Evolutionary conservation across 352 stramenopile genomes (phyloP), one percentile per base, ranked within the genome.

Genomic region (Thraustotheca clavata): DNA sequence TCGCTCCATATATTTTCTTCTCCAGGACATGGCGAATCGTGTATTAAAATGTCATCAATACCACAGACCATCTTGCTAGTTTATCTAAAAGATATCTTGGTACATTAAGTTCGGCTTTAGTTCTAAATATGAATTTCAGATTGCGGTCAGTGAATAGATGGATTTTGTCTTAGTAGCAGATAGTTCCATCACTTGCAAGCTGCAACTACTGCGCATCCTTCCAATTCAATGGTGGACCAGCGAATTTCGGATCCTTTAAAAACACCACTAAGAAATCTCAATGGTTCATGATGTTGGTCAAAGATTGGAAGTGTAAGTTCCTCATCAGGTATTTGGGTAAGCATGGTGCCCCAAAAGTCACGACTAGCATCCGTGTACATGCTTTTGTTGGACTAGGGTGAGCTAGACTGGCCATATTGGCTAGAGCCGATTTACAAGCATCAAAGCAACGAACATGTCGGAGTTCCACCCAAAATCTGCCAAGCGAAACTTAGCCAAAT

Each of bases 11-110:
- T 67, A 20, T 77, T 77, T 0, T 62, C 60, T 0, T 74, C 65
- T 3, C 69, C 57, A 9, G 60, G 18, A 75, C 49, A 48, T 77
- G 69, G 0, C 68, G 39, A n/a, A 77, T 69, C 9, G 40, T 32
- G 27, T 74, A 76, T 4, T 52, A 32, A 34, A 73, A 74, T 8
- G 49, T 49, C 18, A 31, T 60, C 32, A 74, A 43, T 1, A 49
- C 46, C 1, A 61, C 52, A 1, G 68, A 43, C 71, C 69, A 76
- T 1, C 69, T 38, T 34, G 71, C 59, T 2, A 74, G 36, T 52
- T 76, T 76, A 54, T 76, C 71, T 4, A 61, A 68, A n/a, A 72
- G 65, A 49, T 67, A 74, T n/a, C 66, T 24, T 24, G 69, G 69
- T 18, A n/a, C 16, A 14, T 16, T 24, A 48, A 24, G 20, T 18